phyloP scores from a whole-genome alignment of 192 early-diverging fungal species.

The Endogone sp. region DNA sequence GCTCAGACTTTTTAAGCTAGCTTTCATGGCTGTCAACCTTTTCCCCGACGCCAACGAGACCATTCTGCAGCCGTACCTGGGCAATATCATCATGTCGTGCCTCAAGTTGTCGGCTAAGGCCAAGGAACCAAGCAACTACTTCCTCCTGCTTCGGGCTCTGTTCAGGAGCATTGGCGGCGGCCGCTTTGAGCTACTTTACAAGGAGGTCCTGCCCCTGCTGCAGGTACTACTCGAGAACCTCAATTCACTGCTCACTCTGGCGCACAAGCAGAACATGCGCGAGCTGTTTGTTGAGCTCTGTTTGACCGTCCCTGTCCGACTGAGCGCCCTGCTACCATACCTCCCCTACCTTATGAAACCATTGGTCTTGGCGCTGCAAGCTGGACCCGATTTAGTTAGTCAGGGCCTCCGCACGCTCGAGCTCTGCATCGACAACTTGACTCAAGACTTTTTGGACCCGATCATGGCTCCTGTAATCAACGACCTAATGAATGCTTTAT shows the following conservation, averaged over 20 bases:
- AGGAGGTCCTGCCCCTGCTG: conserved; percentile 91
- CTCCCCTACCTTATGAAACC: conserved; percentile 95
- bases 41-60: conserved; percentile 91
- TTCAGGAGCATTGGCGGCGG: conserved; percentile 98
- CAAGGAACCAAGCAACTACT: conserved; percentile 88
- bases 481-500: conserved; percentile 92
- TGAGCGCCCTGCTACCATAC: conserved; percentile 91
- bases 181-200: conserved; percentile 91
- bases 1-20: conserved; percentile 89
- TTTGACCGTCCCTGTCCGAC: conserved; percentile 92
- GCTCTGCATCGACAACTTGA: conserved; percentile 97
- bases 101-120: conserved; percentile 82
- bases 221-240: conserved; percentile 89
- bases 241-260: conserved; percentile 75
- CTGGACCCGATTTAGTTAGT: conserved; percentile 90
- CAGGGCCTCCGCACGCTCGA: conserved; percentile 95
- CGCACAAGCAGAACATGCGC: conserved; percentile 79
- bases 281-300: conserved; percentile 98
- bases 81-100: conserved; percentile 83
- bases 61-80: conserved; percentile 90
- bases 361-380: conserved; percentile 87
- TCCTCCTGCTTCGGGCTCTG: conserved; percentile 81
- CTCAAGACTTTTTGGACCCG: conserved; percentile 94
- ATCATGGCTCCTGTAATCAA: conserved; percentile 92
- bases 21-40: conserved; percentile 88